Evolutionary conservation across 2,329 filamentous ascomycete species (phyloP).

Genomic region (Penicillium occitanis): DNA sequence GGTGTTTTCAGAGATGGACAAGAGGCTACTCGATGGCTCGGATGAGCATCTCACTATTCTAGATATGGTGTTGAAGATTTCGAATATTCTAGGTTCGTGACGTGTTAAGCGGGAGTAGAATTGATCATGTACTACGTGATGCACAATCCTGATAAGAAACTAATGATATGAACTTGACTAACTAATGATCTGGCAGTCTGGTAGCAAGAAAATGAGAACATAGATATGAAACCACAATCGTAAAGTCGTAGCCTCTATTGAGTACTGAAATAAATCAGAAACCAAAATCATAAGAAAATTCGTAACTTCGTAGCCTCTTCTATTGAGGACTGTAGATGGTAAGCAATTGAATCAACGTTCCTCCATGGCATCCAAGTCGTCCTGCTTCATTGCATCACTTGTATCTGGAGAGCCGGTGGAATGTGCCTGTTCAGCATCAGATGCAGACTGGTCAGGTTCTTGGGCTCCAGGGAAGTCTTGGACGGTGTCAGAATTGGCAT

Average conservation of each 20-base stretch:
- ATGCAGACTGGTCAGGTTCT: not conserved
- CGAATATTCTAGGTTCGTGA: constrained; percentile 59
- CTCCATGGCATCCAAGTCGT: not conserved
- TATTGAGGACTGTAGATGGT: not conserved
- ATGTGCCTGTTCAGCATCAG: not conserved
- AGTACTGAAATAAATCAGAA: not conserved
- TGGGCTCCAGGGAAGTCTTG: not conserved
- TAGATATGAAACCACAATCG: not conserved
- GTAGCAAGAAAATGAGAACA: not conserved
- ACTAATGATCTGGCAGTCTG: not conserved
- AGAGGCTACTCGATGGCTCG: constrained; percentile 87
- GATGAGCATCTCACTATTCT: constrained; percentile 93
- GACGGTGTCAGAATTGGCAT: not conserved
- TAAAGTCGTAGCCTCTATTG: not conserved
- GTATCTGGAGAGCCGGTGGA: not conserved
- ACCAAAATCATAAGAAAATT: not conserved
- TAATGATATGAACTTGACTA: not conserved
- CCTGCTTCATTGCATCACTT: not conserved
- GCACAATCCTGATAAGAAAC: not conserved
- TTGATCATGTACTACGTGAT: not conserved
- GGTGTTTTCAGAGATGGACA: constrained; percentile 91
- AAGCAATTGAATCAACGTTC: not conserved
- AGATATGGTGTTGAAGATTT: constrained; percentile 79
- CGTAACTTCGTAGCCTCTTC: not conserved
- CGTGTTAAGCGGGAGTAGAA: not conserved